A percentile compares a stretch with the other conserved stretches of the same genome.
phyloP scores from a whole-genome alignment of 2,329 filamentous ascomycete species.

The Sporothrix globosa region DNA sequence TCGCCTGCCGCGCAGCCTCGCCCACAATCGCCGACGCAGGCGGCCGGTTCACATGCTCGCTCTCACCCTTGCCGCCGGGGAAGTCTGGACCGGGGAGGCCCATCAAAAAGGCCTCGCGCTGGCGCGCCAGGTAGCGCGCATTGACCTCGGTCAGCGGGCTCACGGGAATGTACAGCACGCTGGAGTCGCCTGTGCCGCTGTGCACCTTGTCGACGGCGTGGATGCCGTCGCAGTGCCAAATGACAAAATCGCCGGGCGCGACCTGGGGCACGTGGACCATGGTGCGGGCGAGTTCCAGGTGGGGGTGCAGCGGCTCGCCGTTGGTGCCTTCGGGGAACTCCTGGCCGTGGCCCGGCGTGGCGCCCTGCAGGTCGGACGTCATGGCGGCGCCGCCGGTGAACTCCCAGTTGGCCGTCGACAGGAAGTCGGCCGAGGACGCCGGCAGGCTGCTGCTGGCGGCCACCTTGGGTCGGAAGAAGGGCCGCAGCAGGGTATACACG shows the following conservation, averaged over 20 bases:
- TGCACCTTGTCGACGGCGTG: conserved; percentile 85
- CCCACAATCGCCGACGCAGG: conserved; percentile 45
- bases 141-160: conserved; percentile 79
- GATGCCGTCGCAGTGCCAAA: conserved; percentile 82
- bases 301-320: conserved; percentile 61
- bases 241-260: conserved; percentile 73
- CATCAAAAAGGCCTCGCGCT: conserved; percentile 69
- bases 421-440: conserved; percentile 41
- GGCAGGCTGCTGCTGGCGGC: conserved; percentile 15
- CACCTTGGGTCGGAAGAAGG: conserved; percentile 71
- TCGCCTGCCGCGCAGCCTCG: conserved; percentile 47
- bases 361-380: conserved; percentile 62
- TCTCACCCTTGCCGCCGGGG: conserved; percentile 71
- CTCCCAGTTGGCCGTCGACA: conserved; percentile 49
- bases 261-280: conserved; percentile 75
- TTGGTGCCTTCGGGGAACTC: conserved; percentile 60
- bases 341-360: conserved; percentile 68
- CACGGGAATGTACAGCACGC: conserved; percentile 86
- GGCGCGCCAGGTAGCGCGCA: conserved; percentile 68
- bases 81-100: conserved; percentile 73
- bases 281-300: conserved; percentile 65
- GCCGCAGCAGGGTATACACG: conserved; percentile 78
- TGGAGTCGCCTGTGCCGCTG: conserved; percentile 70
- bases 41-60: conserved; percentile 54
- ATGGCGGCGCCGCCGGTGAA: conserved; percentile 39